Evolutionary conservation across 495 filamentous ascomycete species (phyloP).

Genomic region (Penicillium crystallinum): DNA sequence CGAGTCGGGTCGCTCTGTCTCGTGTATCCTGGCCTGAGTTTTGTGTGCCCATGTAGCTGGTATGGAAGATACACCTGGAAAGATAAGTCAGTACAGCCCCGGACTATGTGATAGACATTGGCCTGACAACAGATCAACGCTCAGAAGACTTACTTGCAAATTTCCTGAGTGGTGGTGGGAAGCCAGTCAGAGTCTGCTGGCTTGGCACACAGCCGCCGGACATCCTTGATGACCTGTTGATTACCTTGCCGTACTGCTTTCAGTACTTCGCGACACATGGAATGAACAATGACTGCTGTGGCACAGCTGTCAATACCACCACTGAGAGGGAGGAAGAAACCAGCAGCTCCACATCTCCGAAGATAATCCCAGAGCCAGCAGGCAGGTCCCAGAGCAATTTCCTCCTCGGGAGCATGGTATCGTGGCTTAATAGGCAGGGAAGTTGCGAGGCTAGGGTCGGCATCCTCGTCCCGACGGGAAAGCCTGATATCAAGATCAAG

Average conservation of each 20-base stretch:
- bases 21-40: constrained; percentile 70
- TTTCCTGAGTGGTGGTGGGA: constrained; percentile 52
- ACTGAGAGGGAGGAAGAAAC: constrained; percentile 54
- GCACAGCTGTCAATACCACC: constrained; percentile 68
- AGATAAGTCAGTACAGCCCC: not conserved
- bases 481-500: constrained; percentile 36
- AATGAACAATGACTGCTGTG: constrained; percentile 64
- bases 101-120: not conserved
- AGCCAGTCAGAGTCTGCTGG: constrained; percentile 46
- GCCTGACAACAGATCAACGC: not conserved
- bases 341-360: constrained; percentile 54
- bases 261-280: constrained; percentile 73
- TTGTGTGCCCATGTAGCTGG: constrained; percentile 75
- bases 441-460: constrained; percentile 37
- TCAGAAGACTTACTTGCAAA: constrained; percentile 43
- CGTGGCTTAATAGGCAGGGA: constrained; percentile 40
- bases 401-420: constrained; percentile 65
- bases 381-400: constrained; percentile 65
- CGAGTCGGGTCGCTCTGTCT: constrained; percentile 60
- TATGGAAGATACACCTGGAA: constrained; percentile 57
- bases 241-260: constrained; percentile 59
- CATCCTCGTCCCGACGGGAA: constrained; percentile 29
- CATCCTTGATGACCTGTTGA: constrained; percentile 65
- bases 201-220: constrained; percentile 56
- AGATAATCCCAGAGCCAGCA: constrained; percentile 89